Percentiles rank a stretch among this genome's conserved stretches.
These are phyloP conservation scores for Thielaviopsis punctulata DNA, from an alignment of 2,329 filamentous ascomycete species.

Conservation along the genomic window DNA sequence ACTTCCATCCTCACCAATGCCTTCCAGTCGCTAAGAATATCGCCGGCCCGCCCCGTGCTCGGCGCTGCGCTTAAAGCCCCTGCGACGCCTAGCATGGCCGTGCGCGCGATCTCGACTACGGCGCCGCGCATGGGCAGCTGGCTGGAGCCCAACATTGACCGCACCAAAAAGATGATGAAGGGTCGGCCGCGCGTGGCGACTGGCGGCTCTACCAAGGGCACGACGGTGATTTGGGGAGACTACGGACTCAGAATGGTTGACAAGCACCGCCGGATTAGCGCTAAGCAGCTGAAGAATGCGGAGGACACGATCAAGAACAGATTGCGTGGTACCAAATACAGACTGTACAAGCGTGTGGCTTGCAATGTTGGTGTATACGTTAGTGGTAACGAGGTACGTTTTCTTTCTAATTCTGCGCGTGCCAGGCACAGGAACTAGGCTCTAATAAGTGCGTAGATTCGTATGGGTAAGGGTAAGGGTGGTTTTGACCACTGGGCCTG, in stretches of 20 bases:
- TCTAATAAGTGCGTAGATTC: constrained; percentile 34
- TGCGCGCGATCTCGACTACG: constrained; percentile 58
- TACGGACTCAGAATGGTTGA: constrained; percentile 89
- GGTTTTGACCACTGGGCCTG: constrained; percentile 94
- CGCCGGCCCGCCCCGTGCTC: constrained; percentile 20
- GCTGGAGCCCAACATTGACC: constrained; percentile 60
- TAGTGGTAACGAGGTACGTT: constrained; percentile 69
- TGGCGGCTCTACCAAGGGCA: constrained; percentile 79
- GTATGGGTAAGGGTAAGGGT: constrained; percentile 99
- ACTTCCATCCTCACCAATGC: constrained; percentile 31
- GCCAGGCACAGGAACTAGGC: too few relatives aligned
- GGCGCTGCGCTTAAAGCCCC: constrained; percentile 17
- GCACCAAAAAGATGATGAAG: constrained; percentile 81
- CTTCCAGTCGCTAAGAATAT: constrained; percentile 32
- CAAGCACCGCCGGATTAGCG: constrained; percentile 79
- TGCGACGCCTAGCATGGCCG: constrained; percentile 23
- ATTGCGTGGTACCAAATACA: constrained; percentile 79
- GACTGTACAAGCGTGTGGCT: constrained; percentile 75
- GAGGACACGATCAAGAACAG: constrained; percentile 86
- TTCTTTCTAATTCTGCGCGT: background rate
- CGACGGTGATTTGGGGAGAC: constrained; percentile 90
- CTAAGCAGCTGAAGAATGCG: constrained; percentile 71
- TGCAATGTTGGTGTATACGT: constrained; percentile 93
- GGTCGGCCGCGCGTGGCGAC: constrained; percentile 76
- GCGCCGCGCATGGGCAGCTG: constrained; percentile 45